These are phyloP conservation scores for Neurospora hispaniola DNA, from an alignment of 495 filamentous ascomycete species.

Conservation along the genomic window DNA sequence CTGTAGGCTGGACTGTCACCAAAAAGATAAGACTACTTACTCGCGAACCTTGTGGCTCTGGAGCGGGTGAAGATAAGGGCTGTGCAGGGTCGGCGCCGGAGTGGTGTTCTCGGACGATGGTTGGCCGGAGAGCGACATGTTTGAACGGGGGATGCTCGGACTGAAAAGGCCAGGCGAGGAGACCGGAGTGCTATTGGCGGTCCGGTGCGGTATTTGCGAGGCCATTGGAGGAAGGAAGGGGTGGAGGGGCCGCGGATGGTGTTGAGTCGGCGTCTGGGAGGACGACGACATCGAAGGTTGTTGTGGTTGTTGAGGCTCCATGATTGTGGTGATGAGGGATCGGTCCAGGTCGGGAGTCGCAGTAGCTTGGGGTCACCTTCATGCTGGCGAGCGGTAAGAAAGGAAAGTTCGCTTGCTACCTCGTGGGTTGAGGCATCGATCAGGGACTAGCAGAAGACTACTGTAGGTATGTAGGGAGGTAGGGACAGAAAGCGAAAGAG, in stretches of 20 bases:
- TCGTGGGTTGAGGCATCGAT: conserved; percentile 8
- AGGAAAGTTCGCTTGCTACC: neutral
- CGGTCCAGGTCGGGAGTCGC: conserved; percentile 9
- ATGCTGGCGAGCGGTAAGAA: conserved; percentile 17
- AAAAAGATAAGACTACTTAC: conserved; percentile 24
- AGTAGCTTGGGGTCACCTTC: conserved; percentile 13
- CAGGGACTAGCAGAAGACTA: neutral
- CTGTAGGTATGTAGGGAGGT: neutral
- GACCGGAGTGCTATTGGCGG: conserved; percentile 54
- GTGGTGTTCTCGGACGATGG: conserved; percentile 38
- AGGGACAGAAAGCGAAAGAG: neutral
- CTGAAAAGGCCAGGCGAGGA: conserved; percentile 61
- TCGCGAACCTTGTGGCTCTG: conserved; percentile 52
- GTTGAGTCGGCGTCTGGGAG: conserved; percentile 5
- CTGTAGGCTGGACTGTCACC: neutral
- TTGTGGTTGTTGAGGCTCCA: conserved; percentile 24
- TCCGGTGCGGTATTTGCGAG: conserved; percentile 27
- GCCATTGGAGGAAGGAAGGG: conserved; percentile 23
- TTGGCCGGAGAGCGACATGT: conserved; percentile 24
- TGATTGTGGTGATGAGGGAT: conserved; percentile 10
- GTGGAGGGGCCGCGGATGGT: conserved; percentile 23
- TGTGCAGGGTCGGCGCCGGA: conserved; percentile 28
- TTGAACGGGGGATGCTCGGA: conserved; percentile 32
- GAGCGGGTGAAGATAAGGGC: conserved; percentile 54
- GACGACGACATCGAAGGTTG: conserved; percentile 12